A percentile compares a stretch with the other conserved stretches of the same genome.
phyloP scores from a whole-genome alignment of 768 basidiomycete genomes.

The Austroboletus festivus region DNA sequence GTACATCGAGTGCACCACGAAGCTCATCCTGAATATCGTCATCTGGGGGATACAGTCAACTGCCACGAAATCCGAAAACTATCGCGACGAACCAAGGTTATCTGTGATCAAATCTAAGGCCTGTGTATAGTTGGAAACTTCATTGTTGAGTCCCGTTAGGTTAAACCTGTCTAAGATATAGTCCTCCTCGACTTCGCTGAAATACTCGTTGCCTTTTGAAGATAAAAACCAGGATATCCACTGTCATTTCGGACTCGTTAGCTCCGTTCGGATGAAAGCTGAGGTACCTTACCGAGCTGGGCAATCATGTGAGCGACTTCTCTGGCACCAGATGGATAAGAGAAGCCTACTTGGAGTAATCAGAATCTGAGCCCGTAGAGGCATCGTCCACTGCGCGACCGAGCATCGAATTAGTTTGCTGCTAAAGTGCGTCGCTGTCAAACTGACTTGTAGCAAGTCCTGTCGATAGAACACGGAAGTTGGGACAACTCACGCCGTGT shows the following conservation, averaged over 20 bases:
- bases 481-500: too few species aligned
- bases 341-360: slow-evolving; percentile 83
- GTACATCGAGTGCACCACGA: slow-evolving; percentile 87
- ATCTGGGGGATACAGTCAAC: slow-evolving; percentile 43
- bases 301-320: slow-evolving; percentile 15
- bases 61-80: neutral
- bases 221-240: slow-evolving; percentile 99
- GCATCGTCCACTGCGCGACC: slow-evolving; percentile 69
- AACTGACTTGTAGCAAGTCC: slow-evolving; percentile 28
- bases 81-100: slow-evolving; percentile 69
- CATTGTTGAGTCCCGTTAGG: slow-evolving; percentile 93
- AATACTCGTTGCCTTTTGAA: slow-evolving; percentile 98
- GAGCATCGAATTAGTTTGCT: slow-evolving; percentile 32
- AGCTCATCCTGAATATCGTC: slow-evolving; percentile 94
- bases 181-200: slow-evolving; percentile 98
- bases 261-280: slow-evolving; percentile 9
- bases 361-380: slow-evolving; percentile 92
- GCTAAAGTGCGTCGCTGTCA: slow-evolving; percentile 10
- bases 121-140: slow-evolving; percentile 91
- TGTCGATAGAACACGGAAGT: too few species aligned
- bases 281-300: slow-evolving; percentile 28
- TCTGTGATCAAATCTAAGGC: slow-evolving; percentile 96
- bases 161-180: slow-evolving; percentile 99
- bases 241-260: slow-evolving; percentile 38
- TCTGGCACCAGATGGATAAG: neutral